These are phyloP conservation scores for Pichia sp. DNA, from an alignment of 1,139 yeast species.

Conservation along the genomic window DNA sequence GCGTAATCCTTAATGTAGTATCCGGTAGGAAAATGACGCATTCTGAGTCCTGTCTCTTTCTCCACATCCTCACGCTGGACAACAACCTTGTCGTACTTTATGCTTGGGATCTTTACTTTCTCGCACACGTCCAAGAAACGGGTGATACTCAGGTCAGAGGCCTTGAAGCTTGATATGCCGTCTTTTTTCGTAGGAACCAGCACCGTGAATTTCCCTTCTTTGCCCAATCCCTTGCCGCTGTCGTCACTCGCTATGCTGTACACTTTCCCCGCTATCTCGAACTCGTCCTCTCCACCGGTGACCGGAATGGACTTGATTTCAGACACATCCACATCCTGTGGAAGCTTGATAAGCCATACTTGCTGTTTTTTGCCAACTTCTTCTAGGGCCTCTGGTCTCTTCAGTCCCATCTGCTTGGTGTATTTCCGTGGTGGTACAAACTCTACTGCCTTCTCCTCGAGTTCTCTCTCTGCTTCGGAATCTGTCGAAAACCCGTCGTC, in stretches of 20 bases:
- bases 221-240: neutral
- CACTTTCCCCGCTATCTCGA: constrained; percentile 39
- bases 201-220: constrained; percentile 11
- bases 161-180: neutral
- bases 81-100: constrained; percentile 49
- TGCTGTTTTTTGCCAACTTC: constrained; percentile 35
- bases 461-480: constrained; percentile 19
- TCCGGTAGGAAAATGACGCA: constrained; percentile 85
- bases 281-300: constrained; percentile 26
- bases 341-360: constrained; percentile 71
- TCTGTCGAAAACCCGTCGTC: constrained; percentile 26
- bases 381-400: constrained; percentile 16
- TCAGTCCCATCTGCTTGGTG: constrained; percentile 17
- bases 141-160: constrained; percentile 1
- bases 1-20: constrained; percentile 52
- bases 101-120: constrained; percentile 55
- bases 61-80: constrained; percentile 58
- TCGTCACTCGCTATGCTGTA: constrained; percentile 11
- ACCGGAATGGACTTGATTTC: constrained; percentile 56
- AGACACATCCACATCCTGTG: constrained; percentile 53
- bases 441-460: constrained; percentile 15
- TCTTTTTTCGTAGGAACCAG: constrained; percentile 8
- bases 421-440: constrained; percentile 25
- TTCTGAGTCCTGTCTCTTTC: constrained; percentile 53
- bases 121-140: constrained; percentile 43